Base-by-base conservation (phyloP, 345 rosid genomes). In the Aegle marmelos region DNA sequence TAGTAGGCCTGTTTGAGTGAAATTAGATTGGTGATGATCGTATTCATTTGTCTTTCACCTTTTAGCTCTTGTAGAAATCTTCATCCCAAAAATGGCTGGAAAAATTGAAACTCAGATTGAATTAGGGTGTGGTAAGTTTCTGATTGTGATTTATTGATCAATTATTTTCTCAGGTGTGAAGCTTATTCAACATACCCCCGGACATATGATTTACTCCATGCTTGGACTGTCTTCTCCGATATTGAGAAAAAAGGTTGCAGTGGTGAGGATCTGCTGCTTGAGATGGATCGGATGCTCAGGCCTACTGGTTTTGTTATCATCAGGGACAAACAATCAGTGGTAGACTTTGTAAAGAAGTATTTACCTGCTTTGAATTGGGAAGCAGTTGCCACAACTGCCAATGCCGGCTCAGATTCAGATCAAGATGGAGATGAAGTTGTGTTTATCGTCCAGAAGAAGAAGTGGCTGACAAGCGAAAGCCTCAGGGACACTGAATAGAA, bases 211-310 rank as follows among this genome's bases (percentile, higher is more conserved):
- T 78, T 93, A 48, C 92, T 93, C 45, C 98, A 93, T 76, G 96
- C 96, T 48, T 89, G 92, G 94, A 85, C 85, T 0, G 82, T 91
- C 2, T 78, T 93, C 66, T 91, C 96, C 3, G 98, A 93, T 72
- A 77, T 89, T 0, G 91, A 70, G 87, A 88, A 84, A 86, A 95
- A 88, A 81, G 93, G 89, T 28, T 95, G 99, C 80, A 87, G 99
- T 63, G 80, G 73, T 0, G 96, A 90, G 84, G 99, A 95, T 88
- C 87, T 95, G 30, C 79, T 95, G 17, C 79, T 93, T 0, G 99
- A 95, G 90, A 93, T 95, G 97, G 99, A 95, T 79, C 91, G 99
- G 60, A 88, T 95, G 54, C 92, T 95, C 73, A 88, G 99, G 80
- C 99, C 99, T 1, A 92, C 82, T 0, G 99, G 99, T 54, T 91